Base-by-base conservation (phyloP, 345 rosid species). In the Nasturtium officinale region DNA sequence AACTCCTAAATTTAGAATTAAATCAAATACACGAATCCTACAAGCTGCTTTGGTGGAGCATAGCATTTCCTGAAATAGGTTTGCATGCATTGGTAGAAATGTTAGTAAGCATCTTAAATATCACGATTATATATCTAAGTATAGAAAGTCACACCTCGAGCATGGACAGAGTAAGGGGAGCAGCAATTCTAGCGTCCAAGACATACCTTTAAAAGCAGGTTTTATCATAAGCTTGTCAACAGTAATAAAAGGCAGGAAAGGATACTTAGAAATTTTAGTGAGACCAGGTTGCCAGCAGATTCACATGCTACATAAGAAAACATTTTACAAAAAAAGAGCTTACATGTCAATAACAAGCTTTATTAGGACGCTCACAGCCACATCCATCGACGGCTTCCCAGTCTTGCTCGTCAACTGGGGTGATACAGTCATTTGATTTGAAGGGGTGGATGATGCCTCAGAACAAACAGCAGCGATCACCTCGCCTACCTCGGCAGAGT, bases 291-390 rank as follows among this genome's bases (percentile, higher is more conserved):
- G 29, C 37, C 61, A 30, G 67, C 23, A 70, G 66, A 35, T 21
- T 17, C 28, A 64, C 37, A 64, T 72, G 50, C 50, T 78, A 67
- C 54, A 61, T 61, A 67, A 21, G 45, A 68, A 16, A 43, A 13
- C 32, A 20, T 56, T 9, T 55, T 20, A 43, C 42, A 28, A 20
- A 45, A 23, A 37, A n/a, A 20, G 32, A 67, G 71, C 87, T 47
- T 92, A 95, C 99, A 91, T 95, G 90, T 95, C 99, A 11, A 95
- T 91, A 57, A 95, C 86, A 76, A 95, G 96, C 80, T 95, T 95
- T 70, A 95, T 89, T 63, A 95, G 96, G 72, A 95, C 98, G 84
- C 99, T 95, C 75, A 92, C 94, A 66, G 97, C 98, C 77, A 90
- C 97, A 81, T 95, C 99, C 86, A 90, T 83, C 1, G 96, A 85